Conservation (phyloP, 352 stramenopile species). For the Thalassiosira pacifica region DNA sequence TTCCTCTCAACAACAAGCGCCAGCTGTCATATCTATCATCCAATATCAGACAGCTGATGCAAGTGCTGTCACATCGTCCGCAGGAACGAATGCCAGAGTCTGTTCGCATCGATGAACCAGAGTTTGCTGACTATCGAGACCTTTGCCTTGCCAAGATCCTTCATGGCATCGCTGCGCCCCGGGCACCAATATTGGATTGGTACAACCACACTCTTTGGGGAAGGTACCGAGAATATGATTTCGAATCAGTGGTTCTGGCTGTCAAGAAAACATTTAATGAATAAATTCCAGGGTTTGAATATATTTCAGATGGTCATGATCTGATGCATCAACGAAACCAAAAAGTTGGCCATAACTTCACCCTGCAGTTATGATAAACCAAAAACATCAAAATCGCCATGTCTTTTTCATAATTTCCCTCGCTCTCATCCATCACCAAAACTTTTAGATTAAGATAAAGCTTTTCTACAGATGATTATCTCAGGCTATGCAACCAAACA, state of each 20-base stretch:
- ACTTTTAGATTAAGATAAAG: neutral
- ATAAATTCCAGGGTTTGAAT: constrained; percentile 8
- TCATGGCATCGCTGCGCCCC: constrained; percentile 76
- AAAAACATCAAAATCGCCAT: neutral
- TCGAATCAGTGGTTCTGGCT: constrained; percentile 48
- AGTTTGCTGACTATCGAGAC: constrained; percentile 70
- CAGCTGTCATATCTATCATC: constrained; percentile 45
- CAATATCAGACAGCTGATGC: constrained; percentile 46
- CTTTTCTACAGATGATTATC: neutral
- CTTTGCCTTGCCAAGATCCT: constrained; percentile 80
- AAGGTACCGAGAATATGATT: constrained; percentile 71
- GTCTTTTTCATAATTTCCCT: neutral
- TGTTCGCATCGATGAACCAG: constrained; percentile 55
- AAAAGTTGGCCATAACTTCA: too few relatives aligned
- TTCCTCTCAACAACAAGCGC: constrained; percentile 30
- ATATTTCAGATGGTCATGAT: neutral
- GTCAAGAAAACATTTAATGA: constrained; percentile 36
- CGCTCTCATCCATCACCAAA: neutral
- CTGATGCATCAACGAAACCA: too few relatives aligned
- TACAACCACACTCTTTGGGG: constrained; percentile 72
- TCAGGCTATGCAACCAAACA: too few relatives aligned
- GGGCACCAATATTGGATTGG: constrained; percentile 57
- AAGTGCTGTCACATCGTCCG: constrained; percentile 49
- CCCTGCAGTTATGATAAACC: too few relatives aligned
- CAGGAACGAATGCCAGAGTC: constrained; percentile 17